Evolutionary conservation across 2,329 filamentous ascomycete genomes (phyloP).

Genomic region (Ramichloridium luteum): DNA sequence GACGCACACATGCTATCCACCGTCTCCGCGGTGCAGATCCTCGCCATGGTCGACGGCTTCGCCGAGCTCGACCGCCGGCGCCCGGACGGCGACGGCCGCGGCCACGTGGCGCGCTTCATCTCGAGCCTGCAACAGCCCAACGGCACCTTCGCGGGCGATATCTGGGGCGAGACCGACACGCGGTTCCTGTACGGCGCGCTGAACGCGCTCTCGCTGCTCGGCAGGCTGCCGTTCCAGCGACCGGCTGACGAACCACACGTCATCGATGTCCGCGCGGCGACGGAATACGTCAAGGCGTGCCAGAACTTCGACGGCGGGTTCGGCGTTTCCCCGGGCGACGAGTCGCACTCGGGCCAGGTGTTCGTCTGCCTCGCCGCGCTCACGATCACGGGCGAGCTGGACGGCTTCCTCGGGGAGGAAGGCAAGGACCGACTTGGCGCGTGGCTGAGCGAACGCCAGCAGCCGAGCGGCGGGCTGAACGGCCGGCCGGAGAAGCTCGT

Average conservation of each 20-base stretch:
- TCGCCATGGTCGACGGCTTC: slow-evolving; percentile 74
- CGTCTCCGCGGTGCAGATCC: slow-evolving; percentile 84
- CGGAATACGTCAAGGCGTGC: slow-evolving; percentile 67
- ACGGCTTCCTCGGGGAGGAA: slow-evolving; percentile 53
- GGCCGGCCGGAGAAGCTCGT: slow-evolving; percentile 90
- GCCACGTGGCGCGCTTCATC: slow-evolving; percentile 68
- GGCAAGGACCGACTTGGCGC: slow-evolving; percentile 61
- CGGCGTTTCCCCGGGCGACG: slow-evolving; percentile 76
- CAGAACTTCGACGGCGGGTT: slow-evolving; percentile 93
- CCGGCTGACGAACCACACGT: slow-evolving; percentile 29
- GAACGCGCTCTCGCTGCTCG: slow-evolving; percentile 76
- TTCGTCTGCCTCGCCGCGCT: slow-evolving; percentile 87
- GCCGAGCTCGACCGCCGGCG: slow-evolving; percentile 65
- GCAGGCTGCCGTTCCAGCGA: slow-evolving; percentile 43
- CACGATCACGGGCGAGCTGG: slow-evolving; percentile 67
- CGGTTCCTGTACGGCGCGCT: slow-evolving; percentile 85
- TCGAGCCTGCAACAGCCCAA: slow-evolving; percentile 66
- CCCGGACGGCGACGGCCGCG: slow-evolving; percentile 53
- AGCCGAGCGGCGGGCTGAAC: slow-evolving; percentile 78
- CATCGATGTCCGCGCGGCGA: slow-evolving; percentile 68
- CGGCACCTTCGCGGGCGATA: slow-evolving; percentile 84
- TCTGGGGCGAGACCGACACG: slow-evolving; percentile 94
- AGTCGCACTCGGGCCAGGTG: slow-evolving; percentile 90
- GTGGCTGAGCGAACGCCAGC: slow-evolving; percentile 89
- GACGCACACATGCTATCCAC: slow-evolving; percentile 96